Conservation (phyloP, 2,329 filamentous ascomycete genomes). For the Chaetomiaceae sp. region DNA sequence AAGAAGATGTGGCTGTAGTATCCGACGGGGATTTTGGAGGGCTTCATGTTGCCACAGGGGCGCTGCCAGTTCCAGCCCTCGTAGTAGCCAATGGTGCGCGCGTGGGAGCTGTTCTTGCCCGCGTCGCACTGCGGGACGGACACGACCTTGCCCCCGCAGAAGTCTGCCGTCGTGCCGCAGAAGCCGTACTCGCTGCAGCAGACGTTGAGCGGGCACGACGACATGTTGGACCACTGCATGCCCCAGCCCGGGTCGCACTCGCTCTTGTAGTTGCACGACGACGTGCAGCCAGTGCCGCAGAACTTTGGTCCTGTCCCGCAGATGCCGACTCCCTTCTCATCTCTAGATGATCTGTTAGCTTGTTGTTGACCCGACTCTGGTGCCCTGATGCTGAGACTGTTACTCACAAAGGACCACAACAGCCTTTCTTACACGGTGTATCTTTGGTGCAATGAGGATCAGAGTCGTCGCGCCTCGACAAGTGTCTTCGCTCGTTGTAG, state of each 20-base stretch:
- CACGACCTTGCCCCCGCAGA: slow-evolving; percentile 24
- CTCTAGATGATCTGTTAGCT: too few relatives aligned
- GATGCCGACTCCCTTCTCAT: not conserved
- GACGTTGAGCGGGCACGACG: slow-evolving; percentile 36
- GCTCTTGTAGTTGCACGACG: not conserved
- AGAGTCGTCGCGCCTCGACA: too few relatives aligned
- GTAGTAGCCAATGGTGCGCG: slow-evolving; percentile 27
- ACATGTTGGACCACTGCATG: not conserved
- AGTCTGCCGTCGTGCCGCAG: slow-evolving; percentile 31
- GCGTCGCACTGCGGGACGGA: slow-evolving; percentile 1
- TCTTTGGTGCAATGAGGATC: not conserved
- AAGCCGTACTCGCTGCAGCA: slow-evolving; percentile 35
- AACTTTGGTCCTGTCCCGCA: not conserved
- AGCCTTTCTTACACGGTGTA: not conserved
- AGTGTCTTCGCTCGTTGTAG: too few relatives aligned
- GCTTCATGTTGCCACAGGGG: slow-evolving; percentile 18
- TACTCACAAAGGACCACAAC: slow-evolving; percentile 2
- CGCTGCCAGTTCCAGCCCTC: slow-evolving; percentile 24
- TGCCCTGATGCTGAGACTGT: too few relatives aligned
- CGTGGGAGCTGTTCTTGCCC: slow-evolving; percentile 1
- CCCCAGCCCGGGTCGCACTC: slow-evolving; percentile 10
- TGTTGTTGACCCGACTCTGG: too few relatives aligned
- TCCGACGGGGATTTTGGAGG: not conserved
- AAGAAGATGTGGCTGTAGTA: slow-evolving; percentile 4
- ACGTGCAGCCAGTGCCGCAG: slow-evolving; percentile 6